A percentile compares a stretch with the other conserved stretches of the same genome.
Conservation (phyloP, 2,329 filamentous ascomycete genomes). For the Fusarium illudens region DNA sequence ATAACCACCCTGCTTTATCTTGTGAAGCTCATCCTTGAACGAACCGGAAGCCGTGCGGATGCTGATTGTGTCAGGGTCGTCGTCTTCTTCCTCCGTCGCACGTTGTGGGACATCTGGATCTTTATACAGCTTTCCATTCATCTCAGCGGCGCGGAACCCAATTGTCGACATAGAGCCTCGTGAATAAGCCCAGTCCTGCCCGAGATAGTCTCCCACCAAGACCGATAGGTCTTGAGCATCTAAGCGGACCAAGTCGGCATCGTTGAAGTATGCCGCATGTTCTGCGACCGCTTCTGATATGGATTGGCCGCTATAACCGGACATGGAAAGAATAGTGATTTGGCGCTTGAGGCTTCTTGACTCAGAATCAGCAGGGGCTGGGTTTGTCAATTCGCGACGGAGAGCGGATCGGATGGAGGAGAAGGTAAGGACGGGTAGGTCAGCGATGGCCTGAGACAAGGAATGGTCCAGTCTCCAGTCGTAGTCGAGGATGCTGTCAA, state of each 20-base stretch:
- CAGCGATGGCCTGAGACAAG: constrained; percentile 47
- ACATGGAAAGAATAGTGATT: constrained; percentile 49
- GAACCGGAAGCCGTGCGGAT: constrained; percentile 40
- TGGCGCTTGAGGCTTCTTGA: constrained; percentile 49
- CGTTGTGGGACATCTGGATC: constrained; percentile 51
- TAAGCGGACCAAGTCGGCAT: constrained; percentile 73
- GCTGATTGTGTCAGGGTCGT: constrained; percentile 47
- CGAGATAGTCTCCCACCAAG: constrained; percentile 74
- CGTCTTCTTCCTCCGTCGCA: constrained; percentile 45
- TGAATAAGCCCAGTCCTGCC: constrained; percentile 63
- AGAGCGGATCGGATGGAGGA: constrained; percentile 43
- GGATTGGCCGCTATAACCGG: constrained; percentile 50
- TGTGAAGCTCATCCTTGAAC: constrained; percentile 56
- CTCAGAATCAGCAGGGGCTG: constrained; percentile 44
- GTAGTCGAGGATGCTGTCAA: constrained; percentile 43
- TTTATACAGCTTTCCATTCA: constrained; percentile 62
- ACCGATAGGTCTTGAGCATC: constrained; percentile 75
- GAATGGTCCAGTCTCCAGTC: constrained; percentile 46
- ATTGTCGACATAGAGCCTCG: constrained; percentile 61
- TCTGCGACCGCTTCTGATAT: constrained; percentile 63
- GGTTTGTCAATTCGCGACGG: constrained; percentile 42
- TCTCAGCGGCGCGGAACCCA: constrained; percentile 64
- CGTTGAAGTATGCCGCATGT: constrained; percentile 66
- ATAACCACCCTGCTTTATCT: constrained; percentile 50
- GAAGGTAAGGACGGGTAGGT: constrained; percentile 47